Base-by-base conservation (phyloP, 345 rosid genomes). In the Rhodamnia argentea region DNA sequence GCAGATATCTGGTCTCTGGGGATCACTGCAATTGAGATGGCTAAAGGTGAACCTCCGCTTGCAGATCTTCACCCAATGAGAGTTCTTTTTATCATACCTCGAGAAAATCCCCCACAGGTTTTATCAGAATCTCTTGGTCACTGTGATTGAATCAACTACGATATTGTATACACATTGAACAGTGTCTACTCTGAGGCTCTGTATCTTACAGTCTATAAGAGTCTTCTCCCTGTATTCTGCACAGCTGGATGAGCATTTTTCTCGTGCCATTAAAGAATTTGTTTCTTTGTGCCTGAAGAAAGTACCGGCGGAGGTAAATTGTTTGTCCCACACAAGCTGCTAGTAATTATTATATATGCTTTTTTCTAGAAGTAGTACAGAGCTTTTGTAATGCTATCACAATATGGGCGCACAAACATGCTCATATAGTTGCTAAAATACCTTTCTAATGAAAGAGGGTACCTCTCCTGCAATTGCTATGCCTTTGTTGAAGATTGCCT, bases 71-170 rank as follows among this genome's bases (percentile, higher is more conserved):
- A 95, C 88, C 99, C 99, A 78, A 96, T 98, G 99, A 94, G 99
- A 91, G 99, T 96, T 88, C 99, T 98, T 86, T 98, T 98, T 85
- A 98, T 98, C 87, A 98, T 98, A 90, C 99, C 99, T 70, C 96
- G 98, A 90, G 99, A 98, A 93, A 98, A 88, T 92, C 99, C 99
- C 53, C 99, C 99, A 13, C 99, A 98, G 99, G 99, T 98, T 91
- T 87, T 89, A 82, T 84, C 83, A 87, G 55, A 82, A 85, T 84
- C 84, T 85, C 86, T 84, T 91, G 82, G 62, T 88, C 83, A 32
- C 87, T 86, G 59, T 85, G 83, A 88, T 86, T 86, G 52, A 81
- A 83, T 70, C 54, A 52, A 58, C 74, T 53, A 18, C 75, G 64
- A 64, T 60, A 74, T 51, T 53, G 50, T 44, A 47, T 51, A 56